These are phyloP conservation scores for Talaromyces liani DNA, from an alignment of 495 filamentous ascomycete genomes.

Conservation along the genomic window DNA sequence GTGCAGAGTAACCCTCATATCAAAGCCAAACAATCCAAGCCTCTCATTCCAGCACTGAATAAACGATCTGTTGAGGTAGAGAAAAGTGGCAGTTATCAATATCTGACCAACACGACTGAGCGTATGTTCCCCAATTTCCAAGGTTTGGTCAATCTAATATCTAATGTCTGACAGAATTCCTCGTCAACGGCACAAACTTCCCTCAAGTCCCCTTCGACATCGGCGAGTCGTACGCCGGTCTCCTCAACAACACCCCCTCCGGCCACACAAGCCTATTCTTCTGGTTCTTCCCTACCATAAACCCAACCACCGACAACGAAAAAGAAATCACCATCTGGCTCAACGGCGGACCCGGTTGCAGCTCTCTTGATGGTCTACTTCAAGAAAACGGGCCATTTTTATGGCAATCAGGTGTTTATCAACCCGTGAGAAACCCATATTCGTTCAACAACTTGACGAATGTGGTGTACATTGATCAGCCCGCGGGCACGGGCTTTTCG, in stretches of 20 bases:
- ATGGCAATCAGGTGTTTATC: conserved; percentile 53
- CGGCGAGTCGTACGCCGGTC: conserved; percentile 69
- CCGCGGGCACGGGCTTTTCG: conserved; percentile 68
- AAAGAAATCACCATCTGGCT: conserved; percentile 70
- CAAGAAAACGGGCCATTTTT: conserved; percentile 60
- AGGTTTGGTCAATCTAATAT: background rate
- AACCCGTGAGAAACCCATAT: conserved; percentile 53
- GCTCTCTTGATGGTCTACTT: conserved; percentile 57
- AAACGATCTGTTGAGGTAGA: background rate
- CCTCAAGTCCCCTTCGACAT: conserved; percentile 70
- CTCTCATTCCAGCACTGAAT: background rate
- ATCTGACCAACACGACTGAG: conserved; percentile 1
- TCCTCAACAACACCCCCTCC: conserved; percentile 57
- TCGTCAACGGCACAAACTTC: conserved; percentile 58
- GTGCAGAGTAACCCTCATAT: conserved; percentile 7
- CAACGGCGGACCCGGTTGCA: conserved; percentile 64
- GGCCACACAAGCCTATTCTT: conserved; percentile 56
- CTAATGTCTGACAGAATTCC: conserved; percentile 35
- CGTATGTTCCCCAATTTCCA: background rate
- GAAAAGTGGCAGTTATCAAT: background rate
- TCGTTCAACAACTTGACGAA: conserved; percentile 63
- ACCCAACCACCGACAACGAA: conserved; percentile 30
- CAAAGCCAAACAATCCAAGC: conserved; percentile 1
- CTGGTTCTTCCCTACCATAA: conserved; percentile 66
- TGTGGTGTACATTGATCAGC: conserved; percentile 68